Evolutionary conservation across 306 rosid species (phyloP).

Genomic region (Herpetospermum pedunculosum): DNA sequence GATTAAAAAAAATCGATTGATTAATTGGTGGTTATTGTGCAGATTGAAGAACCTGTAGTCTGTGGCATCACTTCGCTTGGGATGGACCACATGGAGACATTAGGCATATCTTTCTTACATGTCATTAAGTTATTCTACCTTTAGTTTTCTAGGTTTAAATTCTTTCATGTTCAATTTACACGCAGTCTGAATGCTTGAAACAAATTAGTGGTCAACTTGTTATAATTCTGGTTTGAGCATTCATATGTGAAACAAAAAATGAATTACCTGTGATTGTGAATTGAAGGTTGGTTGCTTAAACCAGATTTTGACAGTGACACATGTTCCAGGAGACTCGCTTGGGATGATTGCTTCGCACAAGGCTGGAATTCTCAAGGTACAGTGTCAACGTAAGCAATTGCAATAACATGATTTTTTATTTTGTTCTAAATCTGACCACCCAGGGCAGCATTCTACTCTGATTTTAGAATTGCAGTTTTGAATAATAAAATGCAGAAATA

Average conservation of each 20-base stretch:
- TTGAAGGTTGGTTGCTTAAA: not conserved
- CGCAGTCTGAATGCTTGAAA: not conserved
- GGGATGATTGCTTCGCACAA: conserved; percentile 58
- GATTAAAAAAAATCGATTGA: not conserved
- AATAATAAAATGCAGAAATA: not conserved
- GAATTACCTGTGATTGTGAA: not conserved
- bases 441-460: conserved; percentile 17
- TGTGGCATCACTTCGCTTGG: conserved; percentile 78
- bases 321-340: conserved; percentile 48
- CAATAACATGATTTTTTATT: conserved; percentile 17
- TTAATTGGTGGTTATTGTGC: conserved; percentile 18
- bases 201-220: not conserved
- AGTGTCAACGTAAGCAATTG: conserved; percentile 12
- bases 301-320: not conserved
- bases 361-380: conserved; percentile 76
- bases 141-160: conserved; percentile 11
- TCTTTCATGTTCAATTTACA: not conserved
- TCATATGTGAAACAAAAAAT: not conserved
- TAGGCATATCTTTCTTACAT: conserved; percentile 33
- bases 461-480: conserved; percentile 18
- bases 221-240: not conserved
- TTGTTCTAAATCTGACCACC: conserved; percentile 16
- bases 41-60: conserved; percentile 54
- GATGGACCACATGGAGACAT: conserved; percentile 56
- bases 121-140: not conserved